These are phyloP conservation scores for Xerocomus nothofagi DNA, from an alignment of 1,284 basidiomycete species.

Conservation along the genomic window DNA sequence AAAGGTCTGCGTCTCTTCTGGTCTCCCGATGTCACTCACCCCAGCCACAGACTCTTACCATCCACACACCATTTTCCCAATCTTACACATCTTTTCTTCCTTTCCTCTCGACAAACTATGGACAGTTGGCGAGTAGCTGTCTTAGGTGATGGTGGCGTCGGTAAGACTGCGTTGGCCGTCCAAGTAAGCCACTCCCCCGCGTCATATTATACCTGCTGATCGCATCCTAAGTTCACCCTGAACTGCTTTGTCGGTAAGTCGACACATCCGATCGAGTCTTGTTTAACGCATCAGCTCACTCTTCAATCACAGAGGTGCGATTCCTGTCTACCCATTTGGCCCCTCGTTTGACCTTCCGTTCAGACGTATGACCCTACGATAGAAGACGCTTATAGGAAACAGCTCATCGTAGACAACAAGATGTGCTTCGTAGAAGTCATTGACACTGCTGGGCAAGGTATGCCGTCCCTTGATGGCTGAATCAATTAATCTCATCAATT, in stretches of 20 bases:
- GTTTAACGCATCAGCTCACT: conserved; percentile 21
- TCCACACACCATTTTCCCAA: conserved; percentile 14
- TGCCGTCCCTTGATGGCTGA: conserved; percentile 28
- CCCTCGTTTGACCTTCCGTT: conserved; percentile 15
- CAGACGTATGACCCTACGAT: conserved; percentile 91
- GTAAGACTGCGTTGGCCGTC: conserved; percentile 95
- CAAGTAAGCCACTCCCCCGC: conserved; percentile 57
- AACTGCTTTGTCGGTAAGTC: conserved; percentile 86
- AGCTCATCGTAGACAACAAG: conserved; percentile 86
- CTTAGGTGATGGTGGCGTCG: conserved; percentile 96
- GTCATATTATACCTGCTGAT: conserved; percentile 14
- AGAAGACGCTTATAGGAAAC: conserved; percentile 93
- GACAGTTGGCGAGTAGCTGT: conserved; percentile 93
- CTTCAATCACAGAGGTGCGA: conserved; percentile 46
- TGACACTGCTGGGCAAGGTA: conserved; percentile 93
- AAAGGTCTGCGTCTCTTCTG: conserved; percentile 27
- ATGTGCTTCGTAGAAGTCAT: conserved; percentile 93
- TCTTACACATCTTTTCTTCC: conserved; percentile 26
- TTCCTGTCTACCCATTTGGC: conserved; percentile 12
- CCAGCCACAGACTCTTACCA: conserved; percentile 14
- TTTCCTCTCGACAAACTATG: conserved; percentile 51
- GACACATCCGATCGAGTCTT: conserved; percentile 5
- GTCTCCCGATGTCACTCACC: conserved; percentile 14
- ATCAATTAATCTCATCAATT: conserved; percentile 12
- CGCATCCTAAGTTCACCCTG: conserved; percentile 73